Evolutionary conservation across 345 rosid species (phyloP).

Genomic region (Linum tenue): DNA sequence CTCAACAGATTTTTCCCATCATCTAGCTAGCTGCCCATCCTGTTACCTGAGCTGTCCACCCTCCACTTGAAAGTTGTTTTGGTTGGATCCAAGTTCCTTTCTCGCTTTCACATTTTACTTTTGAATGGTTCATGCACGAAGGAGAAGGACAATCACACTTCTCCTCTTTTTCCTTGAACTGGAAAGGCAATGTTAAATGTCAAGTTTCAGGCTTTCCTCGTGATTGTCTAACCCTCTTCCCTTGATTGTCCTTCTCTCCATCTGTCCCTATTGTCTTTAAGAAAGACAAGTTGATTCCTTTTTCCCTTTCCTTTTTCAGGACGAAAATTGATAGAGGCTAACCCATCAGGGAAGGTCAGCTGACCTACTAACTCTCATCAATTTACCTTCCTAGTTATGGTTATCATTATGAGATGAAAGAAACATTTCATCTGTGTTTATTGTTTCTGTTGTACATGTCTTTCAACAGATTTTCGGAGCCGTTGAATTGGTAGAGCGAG

Average conservation of each 20-base stretch:
- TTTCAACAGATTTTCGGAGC: neutral
- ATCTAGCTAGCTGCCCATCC: too few species aligned
- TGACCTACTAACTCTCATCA: neutral
- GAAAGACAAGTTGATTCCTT: too few species aligned
- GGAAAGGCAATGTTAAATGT: neutral
- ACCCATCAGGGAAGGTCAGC: neutral
- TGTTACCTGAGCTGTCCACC: too few species aligned
- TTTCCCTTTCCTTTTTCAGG: neutral
- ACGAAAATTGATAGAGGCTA: neutral
- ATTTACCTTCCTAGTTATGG: neutral
- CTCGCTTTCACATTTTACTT: neutral
- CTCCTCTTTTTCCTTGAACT: too few species aligned
- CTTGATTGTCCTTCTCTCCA: too few species aligned
- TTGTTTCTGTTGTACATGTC: neutral
- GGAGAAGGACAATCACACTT: too few species aligned
- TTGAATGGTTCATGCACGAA: neutral
- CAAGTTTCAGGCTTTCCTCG: neutral
- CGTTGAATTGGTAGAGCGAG: neutral
- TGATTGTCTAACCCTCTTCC: neutral
- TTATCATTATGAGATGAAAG: neutral
- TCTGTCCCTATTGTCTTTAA: too few species aligned
- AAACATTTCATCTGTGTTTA: neutral
- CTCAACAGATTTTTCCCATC: too few species aligned
- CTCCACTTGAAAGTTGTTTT: neutral
- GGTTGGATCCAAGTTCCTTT: neutral